Conservation (phyloP, 768 basidiomycete species). For the Mycena pura region DNA sequence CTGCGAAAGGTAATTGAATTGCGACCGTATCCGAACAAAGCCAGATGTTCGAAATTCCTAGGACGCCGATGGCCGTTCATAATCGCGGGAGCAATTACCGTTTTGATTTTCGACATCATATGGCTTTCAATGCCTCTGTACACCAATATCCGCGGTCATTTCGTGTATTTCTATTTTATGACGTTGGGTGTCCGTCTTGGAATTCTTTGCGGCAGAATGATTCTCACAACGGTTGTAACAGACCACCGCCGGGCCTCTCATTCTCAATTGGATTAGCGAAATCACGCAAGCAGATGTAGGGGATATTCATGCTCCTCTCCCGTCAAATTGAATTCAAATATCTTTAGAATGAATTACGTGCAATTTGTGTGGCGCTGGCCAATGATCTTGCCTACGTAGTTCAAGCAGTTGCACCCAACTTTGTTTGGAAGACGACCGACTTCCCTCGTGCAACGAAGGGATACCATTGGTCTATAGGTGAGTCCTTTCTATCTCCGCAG, state of each 20-base stretch:
- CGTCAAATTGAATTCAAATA: not conserved
- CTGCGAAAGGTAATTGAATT: slow-evolving; percentile 12
- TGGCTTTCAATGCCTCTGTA: slow-evolving; percentile 26
- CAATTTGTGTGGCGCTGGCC: slow-evolving; percentile 24
- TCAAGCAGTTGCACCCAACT: slow-evolving; percentile 30
- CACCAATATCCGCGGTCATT: slow-evolving; percentile 23
- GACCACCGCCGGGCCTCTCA: slow-evolving; percentile 26
- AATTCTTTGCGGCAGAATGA: not conserved
- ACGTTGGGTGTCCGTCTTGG: slow-evolving; percentile 19
- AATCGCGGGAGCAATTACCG: slow-evolving; percentile 9
- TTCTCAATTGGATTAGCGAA: slow-evolving; percentile 29
- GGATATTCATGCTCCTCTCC: not conserved
- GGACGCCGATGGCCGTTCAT: slow-evolving; percentile 23
- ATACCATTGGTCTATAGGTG: slow-evolving; percentile 26
- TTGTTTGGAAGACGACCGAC: slow-evolving; percentile 26
- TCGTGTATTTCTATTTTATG: slow-evolving; percentile 28
- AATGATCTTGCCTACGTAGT: slow-evolving; percentile 29
- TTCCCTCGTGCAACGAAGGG: slow-evolving; percentile 28
- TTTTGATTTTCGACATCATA: slow-evolving; percentile 16
- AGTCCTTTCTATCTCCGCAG: not conserved
- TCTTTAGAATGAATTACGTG: slow-evolving; percentile 25
- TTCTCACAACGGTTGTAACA: not conserved
- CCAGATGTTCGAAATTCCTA: not conserved
- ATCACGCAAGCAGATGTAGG: slow-evolving; percentile 22
- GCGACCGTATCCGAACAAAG: not conserved